Percentiles rank a stretch among this genome's conserved stretches.
These are phyloP conservation scores for Rhipidocladum racemiflorum DNA, from an alignment of 176 grass and related monocot species.

Conservation along the genomic window DNA sequence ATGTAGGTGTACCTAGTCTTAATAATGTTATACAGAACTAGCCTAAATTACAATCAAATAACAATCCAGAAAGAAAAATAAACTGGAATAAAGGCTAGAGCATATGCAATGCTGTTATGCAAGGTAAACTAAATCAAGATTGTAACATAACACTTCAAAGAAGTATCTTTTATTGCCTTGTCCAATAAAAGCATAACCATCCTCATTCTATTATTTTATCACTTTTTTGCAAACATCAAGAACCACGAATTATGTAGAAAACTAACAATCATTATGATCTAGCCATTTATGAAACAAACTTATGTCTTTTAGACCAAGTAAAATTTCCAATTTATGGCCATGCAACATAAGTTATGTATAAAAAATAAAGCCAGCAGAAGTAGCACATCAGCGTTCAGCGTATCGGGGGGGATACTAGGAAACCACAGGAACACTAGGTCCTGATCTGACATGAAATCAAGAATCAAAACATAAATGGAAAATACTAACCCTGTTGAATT, in stretches of 20 bases:
- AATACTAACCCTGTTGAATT: slow-evolving; percentile 61
- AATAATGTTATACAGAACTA: neutral
- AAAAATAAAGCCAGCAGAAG: neutral
- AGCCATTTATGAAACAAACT: neutral
- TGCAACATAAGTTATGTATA: neutral
- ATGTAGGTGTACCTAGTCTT: neutral
- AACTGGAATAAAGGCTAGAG: neutral
- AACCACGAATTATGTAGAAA: neutral
- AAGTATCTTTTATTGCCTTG: slow-evolving; percentile 4
- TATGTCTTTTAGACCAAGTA: neutral
- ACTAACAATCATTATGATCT: neutral
- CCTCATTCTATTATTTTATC: neutral
- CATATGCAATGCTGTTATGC: neutral
- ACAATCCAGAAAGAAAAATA: neutral
- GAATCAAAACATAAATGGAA: neutral
- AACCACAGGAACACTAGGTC: neutral
- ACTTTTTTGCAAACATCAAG: neutral
- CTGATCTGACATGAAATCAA: neutral
- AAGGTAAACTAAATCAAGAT: neutral
- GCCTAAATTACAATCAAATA: neutral
- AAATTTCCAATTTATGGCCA: neutral
- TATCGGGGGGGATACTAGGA: neutral
- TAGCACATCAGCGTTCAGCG: neutral
- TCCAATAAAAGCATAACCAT: neutral
- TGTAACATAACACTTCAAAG: neutral